Base-by-base conservation (phyloP, 2,329 filamentous ascomycete species). In the Zymoseptoria tritici region DNA sequence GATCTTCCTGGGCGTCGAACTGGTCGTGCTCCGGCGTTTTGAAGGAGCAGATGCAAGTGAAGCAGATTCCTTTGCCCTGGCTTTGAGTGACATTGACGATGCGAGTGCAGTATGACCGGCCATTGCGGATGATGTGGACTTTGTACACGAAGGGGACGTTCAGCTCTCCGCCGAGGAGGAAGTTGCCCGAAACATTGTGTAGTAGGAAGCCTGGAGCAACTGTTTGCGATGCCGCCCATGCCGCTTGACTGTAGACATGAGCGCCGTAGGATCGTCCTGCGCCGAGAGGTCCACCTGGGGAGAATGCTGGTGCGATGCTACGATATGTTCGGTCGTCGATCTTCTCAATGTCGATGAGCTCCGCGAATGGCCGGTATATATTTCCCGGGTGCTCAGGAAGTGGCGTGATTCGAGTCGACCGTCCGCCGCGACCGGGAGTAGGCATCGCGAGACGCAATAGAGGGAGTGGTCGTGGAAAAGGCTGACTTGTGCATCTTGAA, bases 241-340 rank as follows among this genome's bases (percentile, higher is more conserved):
- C 80, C 31, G 81, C 78, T 69, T 84, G 82, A n/a, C 79, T 78
- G 64, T 79, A 83, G 4, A 83, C 80, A 71, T 84, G 81, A 1
- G 81, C 81, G 11, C 81, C 81, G 68, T 82, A 83, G 0, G 80
- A 77, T 13, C 76, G 72, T 2, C 72, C 72, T 16, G 74, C 69
- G 20, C 61, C 62, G n/a, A 67, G 49, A 20, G 60, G 56, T 2
- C 68, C 72, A 2, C 74, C 77, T 0, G 80, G 79, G 9, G 75
- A 73, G 61, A 76, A 81, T 0, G 76, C 73, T 56, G 70, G 72
- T 8, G 74, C 72, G 31, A 70, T 73, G 2, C 74, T 77, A 29
- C 74, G 71, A 58, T 72, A 78, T 21, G 74, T 77, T 52, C 64
- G 60, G 36, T 75, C 70, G 58, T 76, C 72, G 58, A 77, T 74